Evolutionary conservation across 2,329 filamentous ascomycete species (phyloP).

Genomic region (Sarocladium oryzae): DNA sequence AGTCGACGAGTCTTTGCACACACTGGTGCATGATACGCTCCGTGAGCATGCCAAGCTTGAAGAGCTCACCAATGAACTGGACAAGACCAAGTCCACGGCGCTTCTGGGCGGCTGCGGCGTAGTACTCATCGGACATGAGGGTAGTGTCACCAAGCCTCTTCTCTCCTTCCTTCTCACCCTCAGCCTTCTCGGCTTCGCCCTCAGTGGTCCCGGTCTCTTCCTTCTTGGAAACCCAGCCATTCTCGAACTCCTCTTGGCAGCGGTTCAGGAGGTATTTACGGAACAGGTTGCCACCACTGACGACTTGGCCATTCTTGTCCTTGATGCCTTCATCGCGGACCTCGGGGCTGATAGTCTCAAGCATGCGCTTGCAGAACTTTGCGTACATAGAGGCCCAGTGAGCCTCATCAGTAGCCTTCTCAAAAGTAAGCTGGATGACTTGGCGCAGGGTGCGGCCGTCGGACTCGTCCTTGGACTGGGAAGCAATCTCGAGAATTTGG

Average conservation of each 20-base stretch:
- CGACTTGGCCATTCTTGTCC: slow-evolving; percentile 82
- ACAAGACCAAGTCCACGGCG: slow-evolving; percentile 94
- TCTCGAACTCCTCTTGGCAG: slow-evolving; percentile 98
- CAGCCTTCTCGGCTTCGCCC: slow-evolving; percentile 20
- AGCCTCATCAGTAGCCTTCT: slow-evolving; percentile 97
- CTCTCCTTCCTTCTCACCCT: slow-evolving; percentile 46
- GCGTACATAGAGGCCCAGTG: slow-evolving; percentile 99
- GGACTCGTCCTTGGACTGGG: slow-evolving; percentile 89
- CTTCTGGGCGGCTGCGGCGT: slow-evolving; percentile 87
- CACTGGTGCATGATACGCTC: slow-evolving; percentile 99
- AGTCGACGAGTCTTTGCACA: slow-evolving; percentile 94
- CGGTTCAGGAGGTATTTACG: slow-evolving; percentile 97
- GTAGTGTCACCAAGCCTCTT: slow-evolving; percentile 62
- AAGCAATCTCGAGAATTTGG: slow-evolving; percentile 86
- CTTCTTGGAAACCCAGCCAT: slow-evolving; percentile 88
- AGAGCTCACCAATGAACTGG: slow-evolving; percentile 98
- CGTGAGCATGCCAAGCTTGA: slow-evolving; percentile 97
- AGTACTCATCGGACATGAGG: slow-evolving; percentile 95
- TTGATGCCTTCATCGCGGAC: slow-evolving; percentile 93
- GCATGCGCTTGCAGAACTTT: slow-evolving; percentile 96
- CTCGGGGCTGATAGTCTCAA: slow-evolving; percentile 88
- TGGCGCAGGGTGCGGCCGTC: slow-evolving; percentile 93
- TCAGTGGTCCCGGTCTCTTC: slow-evolving; percentile 37
- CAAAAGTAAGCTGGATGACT: slow-evolving; percentile 97
- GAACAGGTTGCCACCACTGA: slow-evolving; percentile 91